Conservation (phyloP, 768 basidiomycete genomes). For the Kwoniella bestiolae region DNA sequence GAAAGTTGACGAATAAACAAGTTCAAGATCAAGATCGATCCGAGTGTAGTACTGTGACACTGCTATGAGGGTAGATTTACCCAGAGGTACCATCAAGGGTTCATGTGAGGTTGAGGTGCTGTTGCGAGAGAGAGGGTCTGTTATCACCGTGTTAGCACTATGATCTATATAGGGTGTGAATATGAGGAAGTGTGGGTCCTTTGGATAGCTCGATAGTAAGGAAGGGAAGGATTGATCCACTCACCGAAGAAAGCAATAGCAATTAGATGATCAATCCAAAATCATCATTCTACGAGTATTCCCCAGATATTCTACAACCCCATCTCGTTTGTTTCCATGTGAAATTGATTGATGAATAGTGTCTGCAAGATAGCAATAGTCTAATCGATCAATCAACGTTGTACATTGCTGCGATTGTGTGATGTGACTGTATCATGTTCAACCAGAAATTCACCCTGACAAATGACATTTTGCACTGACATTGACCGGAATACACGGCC, state of each 20-base stretch:
- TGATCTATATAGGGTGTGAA: too few relatives aligned
- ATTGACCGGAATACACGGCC: background rate
- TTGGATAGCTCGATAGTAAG: too few relatives aligned
- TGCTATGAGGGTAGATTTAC: background rate
- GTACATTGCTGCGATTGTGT: too few relatives aligned
- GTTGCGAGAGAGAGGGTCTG: background rate
- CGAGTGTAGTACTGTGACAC: too few relatives aligned
- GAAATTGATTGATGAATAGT: background rate
- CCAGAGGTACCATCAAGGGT: background rate
- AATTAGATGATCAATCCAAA: background rate
- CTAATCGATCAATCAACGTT: background rate
- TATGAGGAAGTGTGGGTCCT: background rate
- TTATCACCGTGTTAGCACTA: background rate
- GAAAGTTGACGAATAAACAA: slow-evolving; percentile 15
- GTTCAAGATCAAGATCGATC: too few relatives aligned
- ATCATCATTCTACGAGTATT: too few relatives aligned
- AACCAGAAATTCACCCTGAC: background rate
- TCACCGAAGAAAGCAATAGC: background rate
- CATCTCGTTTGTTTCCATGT: too few relatives aligned
- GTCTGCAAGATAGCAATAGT: background rate
- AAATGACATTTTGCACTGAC: background rate
- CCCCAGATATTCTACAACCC: background rate
- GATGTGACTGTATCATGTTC: too few relatives aligned
- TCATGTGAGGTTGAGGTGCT: background rate
- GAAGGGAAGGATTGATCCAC: background rate